Base-by-base conservation (phyloP, 179 eudicot genomes). In the Silene coronaria region DNA sequence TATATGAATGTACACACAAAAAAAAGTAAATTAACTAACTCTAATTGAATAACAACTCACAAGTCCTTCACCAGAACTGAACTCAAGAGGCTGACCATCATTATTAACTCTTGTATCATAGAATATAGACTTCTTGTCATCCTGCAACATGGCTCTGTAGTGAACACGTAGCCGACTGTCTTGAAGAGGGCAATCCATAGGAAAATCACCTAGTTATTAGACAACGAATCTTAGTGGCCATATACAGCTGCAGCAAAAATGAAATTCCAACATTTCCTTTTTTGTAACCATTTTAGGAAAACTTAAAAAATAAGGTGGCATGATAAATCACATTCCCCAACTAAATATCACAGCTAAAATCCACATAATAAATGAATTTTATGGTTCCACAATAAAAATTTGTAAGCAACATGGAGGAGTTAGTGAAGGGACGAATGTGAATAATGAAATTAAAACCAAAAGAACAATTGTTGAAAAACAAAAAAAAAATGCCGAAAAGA, bases 171-270 rank as follows among this genome's bases (percentile, higher is more conserved):
- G 82, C 65, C 83, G 89, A 86, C 99, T 96, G 80, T 96, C 99
- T 58, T 89, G 99, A 81, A 96, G 99, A 48, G 99, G 99, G 86
- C 99, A 96, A 82, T 96, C 98, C 99, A 96, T 96, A 66, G 99
- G 99, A 87, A 96, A 96, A 74, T 96, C 99, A 82, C 99, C 99
- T 93, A 81, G 24, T 68, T 16, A 65, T 70, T 30, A 70, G 13
- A 79, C 61, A 55, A 53, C 10, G 38, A 46, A 68, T 45, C 76
- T 24, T 3, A 65, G 65, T 10, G 16, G 59, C 55, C 66, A 48
- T 36, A n/a, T 30, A 72, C 28, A 48, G n/a, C 17, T 17, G 46
- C 64, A 57, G 30, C 48, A 72, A 67, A 67, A 14, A 17, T 45
- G 36, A 13, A 7, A 67, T 21, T 30, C 26, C 63, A 4, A 21